Conservation (phyloP, 1,284 basidiomycete genomes). For the Rhodotorula sp. region DNA sequence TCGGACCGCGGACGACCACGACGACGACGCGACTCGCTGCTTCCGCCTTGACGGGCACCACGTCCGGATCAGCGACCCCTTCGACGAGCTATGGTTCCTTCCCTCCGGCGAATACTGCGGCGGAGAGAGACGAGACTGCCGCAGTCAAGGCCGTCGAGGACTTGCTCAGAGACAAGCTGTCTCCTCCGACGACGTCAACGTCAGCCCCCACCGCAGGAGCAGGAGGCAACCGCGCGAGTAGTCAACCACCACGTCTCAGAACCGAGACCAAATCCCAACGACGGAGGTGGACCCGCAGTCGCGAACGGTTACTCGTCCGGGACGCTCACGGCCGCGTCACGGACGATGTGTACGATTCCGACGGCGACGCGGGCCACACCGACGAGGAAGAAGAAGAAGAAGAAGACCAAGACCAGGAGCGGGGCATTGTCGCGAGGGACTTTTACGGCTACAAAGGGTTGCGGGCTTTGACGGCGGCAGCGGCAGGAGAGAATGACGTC, state of each 20-base stretch:
- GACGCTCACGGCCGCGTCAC: slow-evolving; percentile 1
- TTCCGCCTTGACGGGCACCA: slow-evolving; percentile 25
- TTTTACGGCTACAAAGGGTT: neutral
- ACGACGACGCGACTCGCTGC: neutral
- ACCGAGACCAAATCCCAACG: neutral
- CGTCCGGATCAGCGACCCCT: slow-evolving; percentile 27
- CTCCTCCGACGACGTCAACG: neutral
- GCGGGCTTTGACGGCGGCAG: neutral
- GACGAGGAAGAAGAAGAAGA: neutral
- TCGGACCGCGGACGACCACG: neutral
- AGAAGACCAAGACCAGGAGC: neutral
- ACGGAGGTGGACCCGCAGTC: slow-evolving; percentile 23
- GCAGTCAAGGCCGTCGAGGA: slow-evolving; percentile 2
- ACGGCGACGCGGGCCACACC: slow-evolving; percentile 13
- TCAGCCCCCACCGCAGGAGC: neutral
- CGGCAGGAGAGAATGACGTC: neutral
- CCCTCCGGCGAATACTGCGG: slow-evolving; percentile 14
- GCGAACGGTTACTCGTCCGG: slow-evolving; percentile 11
- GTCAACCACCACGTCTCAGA: too few species aligned
- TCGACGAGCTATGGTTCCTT: slow-evolving; percentile 35
- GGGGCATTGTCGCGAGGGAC: neutral
- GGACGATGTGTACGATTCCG: slow-evolving; percentile 29
- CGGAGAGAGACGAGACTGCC: neutral
- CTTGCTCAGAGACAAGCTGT: neutral
- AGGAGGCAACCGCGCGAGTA: too few species aligned